Percentiles rank a stretch among this genome's conserved stretches.
phyloP scores from a whole-genome alignment of 2,329 filamentous ascomycete genomes.

The Aureobasidium leucospermi region DNA sequence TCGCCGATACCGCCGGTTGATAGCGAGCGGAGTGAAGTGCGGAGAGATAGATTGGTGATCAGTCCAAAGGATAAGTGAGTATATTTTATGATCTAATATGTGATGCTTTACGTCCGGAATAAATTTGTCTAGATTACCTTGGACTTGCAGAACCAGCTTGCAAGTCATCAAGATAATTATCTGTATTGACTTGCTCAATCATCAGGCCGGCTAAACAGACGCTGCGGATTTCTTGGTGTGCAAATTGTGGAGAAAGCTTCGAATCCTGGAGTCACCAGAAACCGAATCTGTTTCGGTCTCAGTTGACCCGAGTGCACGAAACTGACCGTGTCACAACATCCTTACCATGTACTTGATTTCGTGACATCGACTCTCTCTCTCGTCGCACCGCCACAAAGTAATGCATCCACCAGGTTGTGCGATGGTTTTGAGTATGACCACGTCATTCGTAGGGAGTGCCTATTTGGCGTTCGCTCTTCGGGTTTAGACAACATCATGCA shows the following conservation, averaged over 20 bases:
- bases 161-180: too few species aligned
- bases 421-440: too few species aligned
- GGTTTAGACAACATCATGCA: background rate
- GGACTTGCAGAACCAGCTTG: background rate
- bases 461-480: too few species aligned
- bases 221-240: background rate
- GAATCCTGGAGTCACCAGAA: background rate
- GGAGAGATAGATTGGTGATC: background rate
- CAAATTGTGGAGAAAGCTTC: background rate
- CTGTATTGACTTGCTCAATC: background rate
- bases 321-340: too few species aligned
- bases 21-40: background rate
- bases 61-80: background rate
- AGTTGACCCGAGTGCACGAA: background rate
- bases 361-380: too few species aligned
- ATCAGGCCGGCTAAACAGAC: background rate
- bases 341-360: too few species aligned
- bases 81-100: background rate
- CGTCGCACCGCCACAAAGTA: too few species aligned
- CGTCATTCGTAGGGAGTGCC: too few species aligned
- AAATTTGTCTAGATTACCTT: background rate
- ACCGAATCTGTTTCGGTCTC: background rate
- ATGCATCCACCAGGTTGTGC: too few species aligned
- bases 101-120: background rate
- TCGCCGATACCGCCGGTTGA: conserved; percentile 5